Evolutionary conservation across 768 basidiomycete genomes (phyloP), one percentile per base, ranked within the genome.

Genomic region (Termitomyces sp.): DNA sequence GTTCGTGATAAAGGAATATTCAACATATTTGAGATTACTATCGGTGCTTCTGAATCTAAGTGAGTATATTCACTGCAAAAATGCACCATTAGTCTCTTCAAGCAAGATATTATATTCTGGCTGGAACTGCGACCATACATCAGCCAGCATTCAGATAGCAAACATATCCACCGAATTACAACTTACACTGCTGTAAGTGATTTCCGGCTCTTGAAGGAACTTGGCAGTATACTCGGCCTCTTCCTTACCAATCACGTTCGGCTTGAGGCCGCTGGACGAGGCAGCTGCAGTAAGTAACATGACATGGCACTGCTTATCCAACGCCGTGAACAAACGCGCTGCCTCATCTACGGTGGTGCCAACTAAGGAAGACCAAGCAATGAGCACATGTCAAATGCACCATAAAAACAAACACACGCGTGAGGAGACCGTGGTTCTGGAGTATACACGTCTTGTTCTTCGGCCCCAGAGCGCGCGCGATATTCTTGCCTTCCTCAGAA

Each of bases 251-350:
- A 70, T 70, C 29, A 69, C 26, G 1, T 60, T 64, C 15, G 60
- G 64, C n/a, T 66, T 63, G 10, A 66, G 50, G 3, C 61, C 58
- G 42, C 54, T 65, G 7, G 67, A 70, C 3, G 74, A 72, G 4
- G 78, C 78, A 9, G 76, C 72, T 37, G 77, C 75, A 15, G 74
- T 75, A 54, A 80, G 65, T 6, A 81, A 70, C 62, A 78, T 77
- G 31, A 77, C 76, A 54, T 80, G 73, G 64, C 80, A 82, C 6
- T 73, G 69, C 46, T 73, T 72, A 61, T 82, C 80, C 47, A 78
- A 64, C 20, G 73, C 67, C 28, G 70, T 71, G 61, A 76, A 78
- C 54, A 76, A 72, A 63, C 72, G 68, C 12, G 76, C 70, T 22
- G 77, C 74, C 34, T 75, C 76, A 56, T 80, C 77, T 44, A 80